Evolutionary conservation across 305 asterid genomes (phyloP), one percentile per base, ranked within the genome.

Genomic region (Caryopteris hybrid): DNA sequence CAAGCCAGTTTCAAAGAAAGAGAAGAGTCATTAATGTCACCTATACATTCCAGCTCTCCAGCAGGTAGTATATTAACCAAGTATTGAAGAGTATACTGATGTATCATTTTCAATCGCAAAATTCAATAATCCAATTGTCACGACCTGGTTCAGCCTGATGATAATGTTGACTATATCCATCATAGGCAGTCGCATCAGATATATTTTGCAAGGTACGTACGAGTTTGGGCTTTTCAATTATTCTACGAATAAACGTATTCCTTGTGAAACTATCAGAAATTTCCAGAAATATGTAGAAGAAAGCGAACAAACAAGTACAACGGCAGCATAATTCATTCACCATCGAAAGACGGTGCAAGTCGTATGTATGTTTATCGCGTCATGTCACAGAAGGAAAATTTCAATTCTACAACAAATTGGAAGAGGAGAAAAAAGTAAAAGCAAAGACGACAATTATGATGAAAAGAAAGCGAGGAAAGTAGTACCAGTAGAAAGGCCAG

Each of bases 401-500:
- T 14, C 5, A 27, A 18, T 43, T 66, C 8, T 13, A 36, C 23
- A 45, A 20, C 17, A 42, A 21, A 45, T 16, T 10, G 22, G 8
- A 39, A 52, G 20, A 6, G 5, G 36, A 8, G 5, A 8, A 3
- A 31, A 31, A n/a, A n/a, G n/a, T n/a, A n/a, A n/a, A n/a, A n/a
- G n/a, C n/a, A n/a, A n/a, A n/a, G n/a, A n/a, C n/a, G n/a, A n/a
- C n/a, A n/a, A n/a, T n/a, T n/a, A n/a, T n/a, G n/a, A n/a, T 10
- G 8, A 25, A 41, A 36, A 6, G n/a, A n/a, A n/a, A n/a, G n/a
- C n/a, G 17, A 46, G 42, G 14, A 55, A 23, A 23, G 46, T 33
- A 2, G 17, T 78, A 92, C 96, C 98, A 89, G 79, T 88, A 87
- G 78, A 84, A 89, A 38, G 97, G 96, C 97, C 96, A 91, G 77